These are phyloP conservation scores for Chimonanthus praecox DNA, from an alignment of 164 flowering plant genomes.

Conservation along the genomic window DNA sequence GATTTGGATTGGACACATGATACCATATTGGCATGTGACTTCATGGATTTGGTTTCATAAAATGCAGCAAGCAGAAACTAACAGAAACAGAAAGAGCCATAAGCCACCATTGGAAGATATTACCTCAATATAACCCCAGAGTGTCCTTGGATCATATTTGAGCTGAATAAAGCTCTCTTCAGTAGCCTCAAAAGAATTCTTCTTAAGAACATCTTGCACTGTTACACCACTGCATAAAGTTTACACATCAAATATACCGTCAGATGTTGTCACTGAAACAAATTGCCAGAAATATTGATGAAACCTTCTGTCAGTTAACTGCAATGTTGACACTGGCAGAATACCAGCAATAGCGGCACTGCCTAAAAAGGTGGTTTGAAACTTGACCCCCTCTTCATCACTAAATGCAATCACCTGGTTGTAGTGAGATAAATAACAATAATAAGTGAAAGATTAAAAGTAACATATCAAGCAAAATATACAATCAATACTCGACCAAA, in stretches of 20 bases:
- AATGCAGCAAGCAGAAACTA: neutral
- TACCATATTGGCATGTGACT: neutral
- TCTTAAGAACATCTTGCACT: constrained; percentile 67
- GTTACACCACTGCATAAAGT: constrained; percentile 62
- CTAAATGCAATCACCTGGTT: constrained; percentile 92
- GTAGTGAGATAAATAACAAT: constrained; percentile 2
- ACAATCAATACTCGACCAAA: neutral
- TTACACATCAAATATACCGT: constrained; percentile 17
- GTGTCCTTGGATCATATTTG: constrained; percentile 69
- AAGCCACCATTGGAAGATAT: neutral
- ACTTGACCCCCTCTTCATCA: constrained; percentile 97
- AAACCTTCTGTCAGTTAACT: constrained; percentile 81
- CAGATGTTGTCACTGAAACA: neutral
- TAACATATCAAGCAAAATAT: neutral
- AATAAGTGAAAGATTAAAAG: neutral
- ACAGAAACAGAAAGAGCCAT: neutral
- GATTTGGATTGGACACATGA: neutral
- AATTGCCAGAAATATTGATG: constrained; percentile 2
- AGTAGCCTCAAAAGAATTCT: constrained; percentile 42
- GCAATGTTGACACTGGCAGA: constrained; percentile 62
- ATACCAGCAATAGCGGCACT: constrained; percentile 90
- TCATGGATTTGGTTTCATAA: neutral
- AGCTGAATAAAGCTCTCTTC: constrained; percentile 60
- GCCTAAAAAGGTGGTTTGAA: constrained; percentile 91
- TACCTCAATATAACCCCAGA: constrained; percentile 97